phyloP scores from a whole-genome alignment of 306 rosid genomes.

The Datisca glomerata region DNA sequence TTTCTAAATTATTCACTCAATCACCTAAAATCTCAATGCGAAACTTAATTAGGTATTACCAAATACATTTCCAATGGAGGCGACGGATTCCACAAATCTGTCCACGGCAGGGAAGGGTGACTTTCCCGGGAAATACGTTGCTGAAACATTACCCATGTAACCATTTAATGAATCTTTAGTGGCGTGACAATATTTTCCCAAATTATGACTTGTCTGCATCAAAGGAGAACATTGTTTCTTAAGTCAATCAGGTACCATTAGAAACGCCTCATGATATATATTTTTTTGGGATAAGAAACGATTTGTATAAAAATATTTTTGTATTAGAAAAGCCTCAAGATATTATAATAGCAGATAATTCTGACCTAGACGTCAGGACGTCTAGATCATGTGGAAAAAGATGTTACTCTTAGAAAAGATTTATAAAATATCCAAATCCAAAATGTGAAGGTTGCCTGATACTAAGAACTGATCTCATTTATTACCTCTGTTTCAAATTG shows the following conservation, averaged over 20 bases:
- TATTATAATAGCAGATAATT: not conserved
- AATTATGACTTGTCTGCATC: slow-evolving; percentile 41
- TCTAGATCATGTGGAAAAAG: not conserved
- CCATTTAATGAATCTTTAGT: slow-evolving; percentile 24
- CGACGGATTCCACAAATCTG: slow-evolving; percentile 52
- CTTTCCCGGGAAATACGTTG: slow-evolving; percentile 54
- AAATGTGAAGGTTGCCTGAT: slow-evolving; percentile 2
- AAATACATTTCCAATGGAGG: slow-evolving; percentile 53
- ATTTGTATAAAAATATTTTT: too few species aligned
- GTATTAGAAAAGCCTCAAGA: not conserved
- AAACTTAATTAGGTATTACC: slow-evolving; percentile 22
- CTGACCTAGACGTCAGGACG: slow-evolving; percentile 4
- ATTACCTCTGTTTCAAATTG: slow-evolving; percentile 81
- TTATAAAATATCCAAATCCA: too few species aligned
- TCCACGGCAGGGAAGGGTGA: slow-evolving; percentile 82
- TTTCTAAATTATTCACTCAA: too few species aligned
- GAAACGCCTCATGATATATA: too few species aligned
- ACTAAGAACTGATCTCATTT: slow-evolving; percentile 12
- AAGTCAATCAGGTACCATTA: slow-evolving; percentile 1
- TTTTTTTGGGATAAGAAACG: too few species aligned
- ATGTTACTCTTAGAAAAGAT: too few species aligned
- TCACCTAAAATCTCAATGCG: too few species aligned
- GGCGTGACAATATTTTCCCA: slow-evolving; percentile 21
- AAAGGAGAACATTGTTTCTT: slow-evolving; percentile 5
- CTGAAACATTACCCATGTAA: slow-evolving; percentile 34